A percentile compares a stretch with the other conserved stretches of the same genome.
Conservation (phyloP, 1,139 yeast genomes). For the Pichia sp. region DNA sequence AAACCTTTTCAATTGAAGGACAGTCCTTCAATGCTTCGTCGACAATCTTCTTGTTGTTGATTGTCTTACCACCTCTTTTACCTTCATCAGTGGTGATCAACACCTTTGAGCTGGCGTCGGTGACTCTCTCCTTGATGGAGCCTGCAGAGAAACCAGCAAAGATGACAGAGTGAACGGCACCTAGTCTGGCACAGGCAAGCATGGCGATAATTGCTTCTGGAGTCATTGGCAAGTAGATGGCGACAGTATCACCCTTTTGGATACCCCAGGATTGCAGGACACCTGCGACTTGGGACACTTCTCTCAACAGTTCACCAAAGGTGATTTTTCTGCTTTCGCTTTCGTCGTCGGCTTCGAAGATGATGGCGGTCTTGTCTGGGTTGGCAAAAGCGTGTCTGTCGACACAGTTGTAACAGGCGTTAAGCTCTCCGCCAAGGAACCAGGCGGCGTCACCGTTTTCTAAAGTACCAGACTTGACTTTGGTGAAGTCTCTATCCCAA, state of each 20-base stretch:
- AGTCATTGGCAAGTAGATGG: constrained; percentile 95
- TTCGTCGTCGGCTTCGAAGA: constrained; percentile 95
- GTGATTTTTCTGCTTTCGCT: constrained; percentile 69
- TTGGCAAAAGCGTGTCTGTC: constrained; percentile 88
- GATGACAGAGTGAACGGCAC: constrained; percentile 94
- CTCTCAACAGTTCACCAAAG: constrained; percentile 79
- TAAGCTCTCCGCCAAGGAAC: constrained; percentile 91
- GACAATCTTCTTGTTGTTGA: constrained; percentile 86
- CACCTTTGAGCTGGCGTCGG: constrained; percentile 83
- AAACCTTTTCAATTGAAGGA: constrained; percentile 75
- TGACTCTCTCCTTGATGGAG: constrained; percentile 84
- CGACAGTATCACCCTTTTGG: constrained; percentile 91
- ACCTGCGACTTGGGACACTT: constrained; percentile 86
- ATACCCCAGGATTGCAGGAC: constrained; percentile 85
- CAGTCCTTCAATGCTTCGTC: constrained; percentile 84
- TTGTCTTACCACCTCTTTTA: constrained; percentile 91
- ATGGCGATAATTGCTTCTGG: constrained; percentile 92
- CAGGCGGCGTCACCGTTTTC: constrained; percentile 79
- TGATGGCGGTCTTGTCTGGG: constrained; percentile 85
- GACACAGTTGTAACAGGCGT: constrained; percentile 92
- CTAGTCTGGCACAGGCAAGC: constrained; percentile 91
- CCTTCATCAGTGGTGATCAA: constrained; percentile 96
- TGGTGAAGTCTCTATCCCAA: constrained; percentile 82
- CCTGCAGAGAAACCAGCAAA: constrained; percentile 97
- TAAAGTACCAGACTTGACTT: constrained; percentile 70